Percentiles rank a stretch among this genome's conserved stretches.
Conservation (phyloP, 108 stramenopile genomes). For the Thalassiosira profunda region DNA sequence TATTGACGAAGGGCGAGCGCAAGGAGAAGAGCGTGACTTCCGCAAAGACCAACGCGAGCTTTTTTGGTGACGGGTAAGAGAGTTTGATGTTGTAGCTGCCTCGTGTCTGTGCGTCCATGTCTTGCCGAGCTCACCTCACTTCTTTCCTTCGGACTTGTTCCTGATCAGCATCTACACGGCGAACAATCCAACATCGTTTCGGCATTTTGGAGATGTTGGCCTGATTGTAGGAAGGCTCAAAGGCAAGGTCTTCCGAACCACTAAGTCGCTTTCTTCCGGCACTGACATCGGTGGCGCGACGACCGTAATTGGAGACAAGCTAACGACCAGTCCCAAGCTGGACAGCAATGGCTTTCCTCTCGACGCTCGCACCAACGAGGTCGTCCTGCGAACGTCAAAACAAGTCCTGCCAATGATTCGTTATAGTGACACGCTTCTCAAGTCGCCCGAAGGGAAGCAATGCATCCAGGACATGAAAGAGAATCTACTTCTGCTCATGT, state of each 20-base stretch:
- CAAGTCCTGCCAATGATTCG: slow-evolving; percentile 38
- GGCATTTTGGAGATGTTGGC: slow-evolving; percentile 37
- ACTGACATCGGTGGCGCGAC: neutral
- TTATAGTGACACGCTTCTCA: neutral
- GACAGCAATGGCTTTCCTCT: neutral
- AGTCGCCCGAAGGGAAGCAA: neutral
- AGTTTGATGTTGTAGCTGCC: too few relatives aligned
- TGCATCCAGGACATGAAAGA: neutral
- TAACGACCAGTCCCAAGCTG: neutral
- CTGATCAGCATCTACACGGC: slow-evolving; percentile 51
- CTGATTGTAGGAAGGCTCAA: slow-evolving; percentile 33
- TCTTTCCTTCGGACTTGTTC: too few relatives aligned
- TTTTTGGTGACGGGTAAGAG: slow-evolving; percentile 54
- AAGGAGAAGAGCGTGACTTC: slow-evolving; percentile 2
- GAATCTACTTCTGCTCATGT: neutral
- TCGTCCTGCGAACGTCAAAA: slow-evolving; percentile 25
- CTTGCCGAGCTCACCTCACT: too few relatives aligned
- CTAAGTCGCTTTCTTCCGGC: neutral
- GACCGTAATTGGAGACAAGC: slow-evolving; percentile 49
- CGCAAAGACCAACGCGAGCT: slow-evolving; percentile 4
- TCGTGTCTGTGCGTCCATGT: too few relatives aligned
- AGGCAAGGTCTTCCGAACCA: slow-evolving; percentile 17
- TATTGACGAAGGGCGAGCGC: slow-evolving; percentile 31
- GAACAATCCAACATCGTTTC: slow-evolving; percentile 37
- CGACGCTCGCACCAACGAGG: slow-evolving; percentile 25